Conservation (phyloP, 73 alveolate species). For the Paramecium octaurelia region DNA sequence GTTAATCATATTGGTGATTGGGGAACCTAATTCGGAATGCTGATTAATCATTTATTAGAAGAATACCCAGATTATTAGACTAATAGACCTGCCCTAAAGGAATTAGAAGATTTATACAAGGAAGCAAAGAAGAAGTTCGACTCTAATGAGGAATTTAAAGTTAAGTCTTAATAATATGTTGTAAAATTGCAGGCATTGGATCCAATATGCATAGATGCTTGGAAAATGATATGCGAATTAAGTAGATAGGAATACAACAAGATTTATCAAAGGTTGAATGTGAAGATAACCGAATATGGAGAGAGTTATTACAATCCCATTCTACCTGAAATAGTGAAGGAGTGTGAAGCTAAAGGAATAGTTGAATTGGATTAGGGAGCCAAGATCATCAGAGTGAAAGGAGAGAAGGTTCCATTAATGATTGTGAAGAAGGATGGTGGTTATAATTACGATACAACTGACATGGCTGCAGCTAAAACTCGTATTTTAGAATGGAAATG, state of each 20-base stretch:
- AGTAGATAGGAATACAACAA: slow-evolving; percentile 88
- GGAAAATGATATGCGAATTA: slow-evolving; percentile 95
- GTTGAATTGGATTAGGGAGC: slow-evolving; percentile 88
- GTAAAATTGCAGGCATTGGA: slow-evolving; percentile 96
- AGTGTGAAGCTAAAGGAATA: slow-evolving; percentile 81
- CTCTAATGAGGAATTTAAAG: slow-evolving; percentile 92
- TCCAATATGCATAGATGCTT: slow-evolving; percentile 84
- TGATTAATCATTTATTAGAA: slow-evolving; percentile 89
- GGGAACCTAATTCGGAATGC: slow-evolving; percentile 99
- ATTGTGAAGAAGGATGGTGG: slow-evolving; percentile 99
- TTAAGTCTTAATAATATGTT: slow-evolving; percentile 89
- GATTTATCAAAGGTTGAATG: slow-evolving; percentile 90
- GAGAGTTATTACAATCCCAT: slow-evolving; percentile 95
- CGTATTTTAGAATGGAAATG: slow-evolving; percentile 77
- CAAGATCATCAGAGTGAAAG: slow-evolving; percentile 79
- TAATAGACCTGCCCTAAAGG: slow-evolving; percentile 88
- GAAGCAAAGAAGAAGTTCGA: slow-evolving; percentile 94
- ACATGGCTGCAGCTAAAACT: slow-evolving; percentile 94
- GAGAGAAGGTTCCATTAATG: slow-evolving; percentile 85
- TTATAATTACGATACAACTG: slow-evolving; percentile 98
- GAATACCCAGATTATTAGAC: slow-evolving; percentile 89
- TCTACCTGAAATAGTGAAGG: slow-evolving; percentile 86
- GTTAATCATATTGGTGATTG: slow-evolving; percentile 99
- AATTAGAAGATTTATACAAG: slow-evolving; percentile 92
- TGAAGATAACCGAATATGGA: slow-evolving; percentile 87